These are phyloP conservation scores for Hericium erinaceus DNA, from an alignment of 768 basidiomycete species.

Conservation along the genomic window DNA sequence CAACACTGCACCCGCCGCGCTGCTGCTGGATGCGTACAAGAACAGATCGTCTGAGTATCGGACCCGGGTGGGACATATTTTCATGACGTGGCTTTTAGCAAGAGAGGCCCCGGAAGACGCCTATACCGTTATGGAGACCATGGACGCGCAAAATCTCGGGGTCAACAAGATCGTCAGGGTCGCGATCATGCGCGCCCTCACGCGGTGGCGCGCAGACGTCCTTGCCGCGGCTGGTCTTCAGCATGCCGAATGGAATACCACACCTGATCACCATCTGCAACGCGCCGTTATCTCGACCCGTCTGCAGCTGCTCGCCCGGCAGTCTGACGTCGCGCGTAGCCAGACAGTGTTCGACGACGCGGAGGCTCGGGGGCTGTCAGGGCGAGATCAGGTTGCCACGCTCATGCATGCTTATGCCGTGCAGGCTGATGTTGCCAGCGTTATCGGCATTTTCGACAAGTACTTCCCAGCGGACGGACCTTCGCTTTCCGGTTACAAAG, in stretches of 20 bases:
- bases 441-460: slow-evolving; percentile 42
- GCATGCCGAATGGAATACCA: slow-evolving; percentile 21
- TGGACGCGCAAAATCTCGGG: slow-evolving; percentile 5
- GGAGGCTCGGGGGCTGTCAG: slow-evolving; percentile 19
- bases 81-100: slow-evolving; percentile 6
- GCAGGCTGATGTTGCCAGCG: slow-evolving; percentile 30
- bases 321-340: slow-evolving; percentile 38
- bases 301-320: slow-evolving; percentile 42
- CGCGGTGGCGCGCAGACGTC: slow-evolving; percentile 8
- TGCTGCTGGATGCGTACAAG: not conserved
- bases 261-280: slow-evolving; percentile 6
- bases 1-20: not conserved
- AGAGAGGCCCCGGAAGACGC: slow-evolving; percentile 12
- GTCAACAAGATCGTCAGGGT: slow-evolving; percentile 1
- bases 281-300: slow-evolving; percentile 24
- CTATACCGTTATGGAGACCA: slow-evolving; percentile 8
- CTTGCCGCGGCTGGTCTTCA: slow-evolving; percentile 36
- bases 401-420: slow-evolving; percentile 50
- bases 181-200: slow-evolving; percentile 9
- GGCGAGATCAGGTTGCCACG: slow-evolving; percentile 28
- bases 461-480: slow-evolving; percentile 34
- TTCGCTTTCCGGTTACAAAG: slow-evolving; percentile 22
- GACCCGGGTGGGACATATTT: slow-evolving; percentile 1
- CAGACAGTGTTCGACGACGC: slow-evolving; percentile 35
- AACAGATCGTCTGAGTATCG: not conserved